Conservation (phyloP, 495 filamentous ascomycete species). For the Evansstolkia leycettana region DNA sequence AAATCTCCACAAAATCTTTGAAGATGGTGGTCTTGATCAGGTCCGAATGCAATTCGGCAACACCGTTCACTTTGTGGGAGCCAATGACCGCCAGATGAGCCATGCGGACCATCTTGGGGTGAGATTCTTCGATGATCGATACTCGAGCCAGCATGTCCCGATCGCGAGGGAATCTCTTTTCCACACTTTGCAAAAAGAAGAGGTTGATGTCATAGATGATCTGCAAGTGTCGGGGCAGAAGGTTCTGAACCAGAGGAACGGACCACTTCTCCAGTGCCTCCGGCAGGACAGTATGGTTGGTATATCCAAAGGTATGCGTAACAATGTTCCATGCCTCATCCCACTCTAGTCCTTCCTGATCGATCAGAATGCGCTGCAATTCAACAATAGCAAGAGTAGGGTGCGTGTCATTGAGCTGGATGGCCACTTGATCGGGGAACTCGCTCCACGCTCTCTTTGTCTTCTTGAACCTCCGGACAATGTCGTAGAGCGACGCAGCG, state of each 20-base stretch:
- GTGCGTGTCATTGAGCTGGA: constrained; percentile 97
- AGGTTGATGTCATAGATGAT: constrained; percentile 99
- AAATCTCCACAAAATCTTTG: constrained; percentile 93
- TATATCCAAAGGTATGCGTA: constrained; percentile 76
- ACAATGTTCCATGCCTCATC: constrained; percentile 84
- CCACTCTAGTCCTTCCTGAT: constrained; percentile 85
- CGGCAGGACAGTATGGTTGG: constrained; percentile 94
- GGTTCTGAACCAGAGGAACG: constrained; percentile 79
- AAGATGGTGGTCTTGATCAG: constrained; percentile 97
- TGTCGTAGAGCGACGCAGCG: constrained; percentile 88
- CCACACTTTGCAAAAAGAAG: constrained; percentile 79
- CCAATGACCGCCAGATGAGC: constrained; percentile 89
- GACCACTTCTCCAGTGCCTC: constrained; percentile 99
- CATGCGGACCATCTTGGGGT: constrained; percentile 98
- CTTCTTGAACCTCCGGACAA: constrained; percentile 97
- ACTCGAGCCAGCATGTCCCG: constrained; percentile 73
- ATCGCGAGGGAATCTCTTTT: constrained; percentile 80
- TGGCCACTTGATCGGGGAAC: constrained; percentile 90
- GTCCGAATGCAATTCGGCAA: constrained; percentile 94
- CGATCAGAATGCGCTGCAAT: constrained; percentile 81
- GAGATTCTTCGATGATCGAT: constrained; percentile 92
- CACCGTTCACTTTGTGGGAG: constrained; percentile 98
- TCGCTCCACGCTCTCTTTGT: constrained; percentile 79
- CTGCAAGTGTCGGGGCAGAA: constrained; percentile 88
- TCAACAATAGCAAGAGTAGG: constrained; percentile 94